Evolutionary conservation across 208 protist genomes (phyloP).

Genomic region (Entamoeba invadens): DNA sequence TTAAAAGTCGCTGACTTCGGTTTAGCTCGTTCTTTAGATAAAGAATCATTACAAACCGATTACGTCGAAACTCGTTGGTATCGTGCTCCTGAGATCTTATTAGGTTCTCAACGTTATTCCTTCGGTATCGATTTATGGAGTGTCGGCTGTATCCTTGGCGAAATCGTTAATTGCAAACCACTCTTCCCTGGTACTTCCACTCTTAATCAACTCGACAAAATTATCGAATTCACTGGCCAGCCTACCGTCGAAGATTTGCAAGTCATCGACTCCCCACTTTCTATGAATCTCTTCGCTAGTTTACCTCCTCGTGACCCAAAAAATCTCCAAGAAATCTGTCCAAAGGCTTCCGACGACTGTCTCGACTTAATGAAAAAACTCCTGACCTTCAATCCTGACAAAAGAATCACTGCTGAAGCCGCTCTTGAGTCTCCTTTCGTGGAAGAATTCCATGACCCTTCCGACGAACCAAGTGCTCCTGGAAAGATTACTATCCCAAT

Average conservation of each 20-base stretch:
- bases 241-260: constrained; percentile 41
- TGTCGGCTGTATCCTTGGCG: constrained; percentile 84
- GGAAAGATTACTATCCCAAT: constrained; percentile 34
- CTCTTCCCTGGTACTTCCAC: constrained; percentile 65
- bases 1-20: constrained; percentile 88
- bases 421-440: constrained; percentile 55
- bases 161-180: constrained; percentile 74
- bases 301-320: constrained; percentile 21
- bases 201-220: constrained; percentile 42
- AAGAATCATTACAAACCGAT: constrained; percentile 13
- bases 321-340: constrained; percentile 35
- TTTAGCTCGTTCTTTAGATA: constrained; percentile 37
- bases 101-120: constrained; percentile 14
- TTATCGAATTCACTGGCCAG: constrained; percentile 43
- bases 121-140: constrained; percentile 81
- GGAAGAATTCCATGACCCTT: constrained; percentile 46
- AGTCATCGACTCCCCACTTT: constrained; percentile 36
- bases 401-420: constrained; percentile 41
- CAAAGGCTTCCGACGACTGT: constrained; percentile 33
- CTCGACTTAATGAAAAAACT: constrained; percentile 36
- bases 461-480: constrained; percentile 40
- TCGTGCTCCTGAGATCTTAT: constrained; percentile 26
- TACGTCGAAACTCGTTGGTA: constrained; percentile 34
- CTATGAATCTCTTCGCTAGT: constrained; percentile 37
- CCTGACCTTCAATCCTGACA: constrained; percentile 37